A percentile compares a stretch with the other conserved stretches of the same genome.
Evolutionary conservation across 2,329 filamentous ascomycete genomes (phyloP).

Genomic region (Arthrobotrys iridis): DNA sequence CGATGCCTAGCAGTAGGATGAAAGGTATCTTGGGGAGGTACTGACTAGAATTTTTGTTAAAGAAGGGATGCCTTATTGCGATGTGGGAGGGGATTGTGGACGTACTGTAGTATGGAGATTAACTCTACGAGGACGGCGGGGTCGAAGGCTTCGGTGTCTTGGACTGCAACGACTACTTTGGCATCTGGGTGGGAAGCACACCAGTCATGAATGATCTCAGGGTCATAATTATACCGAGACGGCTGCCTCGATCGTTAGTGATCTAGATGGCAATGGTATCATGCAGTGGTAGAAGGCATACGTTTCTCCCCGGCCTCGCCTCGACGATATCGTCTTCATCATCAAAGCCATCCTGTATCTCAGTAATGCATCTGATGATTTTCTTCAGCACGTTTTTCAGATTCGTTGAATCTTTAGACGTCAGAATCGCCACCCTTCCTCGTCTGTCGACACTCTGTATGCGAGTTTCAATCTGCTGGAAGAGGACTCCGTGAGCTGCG

Average conservation of each 20-base stretch:
- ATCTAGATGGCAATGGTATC: neutral
- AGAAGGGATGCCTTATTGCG: constrained; percentile 21
- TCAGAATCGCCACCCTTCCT: constrained; percentile 73
- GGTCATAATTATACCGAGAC: constrained; percentile 72
- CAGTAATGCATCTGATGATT: constrained; percentile 74
- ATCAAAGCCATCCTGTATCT: constrained; percentile 63
- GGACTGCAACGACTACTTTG: constrained; percentile 76
- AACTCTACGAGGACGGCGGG: constrained; percentile 76
- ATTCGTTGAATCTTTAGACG: constrained; percentile 77
- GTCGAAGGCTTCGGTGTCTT: constrained; percentile 86
- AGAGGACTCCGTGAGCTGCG: constrained; percentile 77
- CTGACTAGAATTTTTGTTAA: constrained; percentile 61
- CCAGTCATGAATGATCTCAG: constrained; percentile 73
- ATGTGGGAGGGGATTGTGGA: constrained; percentile 20
- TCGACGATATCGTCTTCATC: constrained; percentile 69
- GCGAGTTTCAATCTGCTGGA: constrained; percentile 70
- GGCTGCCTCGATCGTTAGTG: neutral
- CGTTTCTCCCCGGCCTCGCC: constrained; percentile 59
- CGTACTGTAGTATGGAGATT: constrained; percentile 74
- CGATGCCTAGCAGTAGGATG: constrained; percentile 79
- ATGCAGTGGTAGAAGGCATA: neutral
- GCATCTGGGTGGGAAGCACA: constrained; percentile 66
- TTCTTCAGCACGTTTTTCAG: constrained; percentile 77
- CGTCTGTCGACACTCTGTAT: constrained; percentile 64
- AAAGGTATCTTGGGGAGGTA: constrained; percentile 83